A percentile compares a stretch with the other conserved stretches of the same genome.
These are phyloP conservation scores for Chlorencoelia australis DNA, from an alignment of 2,329 filamentous ascomycete species.

Conservation along the genomic window DNA sequence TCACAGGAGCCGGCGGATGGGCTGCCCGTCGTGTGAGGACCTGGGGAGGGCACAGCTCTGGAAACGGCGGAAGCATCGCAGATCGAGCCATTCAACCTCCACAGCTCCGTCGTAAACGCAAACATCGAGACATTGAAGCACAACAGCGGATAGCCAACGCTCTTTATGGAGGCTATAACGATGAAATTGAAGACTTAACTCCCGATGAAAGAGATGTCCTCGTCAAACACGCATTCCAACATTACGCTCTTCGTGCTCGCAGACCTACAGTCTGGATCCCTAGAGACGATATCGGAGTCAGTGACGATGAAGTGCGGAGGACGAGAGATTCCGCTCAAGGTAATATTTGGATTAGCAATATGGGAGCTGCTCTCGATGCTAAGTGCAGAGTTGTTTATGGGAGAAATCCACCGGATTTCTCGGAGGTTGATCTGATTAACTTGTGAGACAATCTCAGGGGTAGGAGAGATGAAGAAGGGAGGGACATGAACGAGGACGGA, in stretches of 20 bases:
- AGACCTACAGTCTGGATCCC: slow-evolving; percentile 92
- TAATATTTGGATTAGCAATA: slow-evolving; percentile 85
- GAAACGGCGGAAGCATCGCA: slow-evolving; percentile 34
- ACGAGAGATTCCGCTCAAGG: slow-evolving; percentile 51
- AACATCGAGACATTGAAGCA: slow-evolving; percentile 55
- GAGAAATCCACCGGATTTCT: slow-evolving; percentile 80
- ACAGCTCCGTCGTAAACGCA: slow-evolving; percentile 29
- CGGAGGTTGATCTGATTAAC: slow-evolving; percentile 76
- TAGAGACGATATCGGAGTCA: slow-evolving; percentile 78
- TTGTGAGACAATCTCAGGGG: slow-evolving; percentile 36
- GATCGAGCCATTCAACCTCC: slow-evolving; percentile 11
- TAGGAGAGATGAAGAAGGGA: not conserved
- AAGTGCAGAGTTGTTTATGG: slow-evolving; percentile 77
- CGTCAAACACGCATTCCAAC: slow-evolving; percentile 81
- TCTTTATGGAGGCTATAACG: slow-evolving; percentile 76
- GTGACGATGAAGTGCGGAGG: slow-evolving; percentile 78
- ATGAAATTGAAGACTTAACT: slow-evolving; percentile 90
- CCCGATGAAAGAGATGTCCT: slow-evolving; percentile 80
- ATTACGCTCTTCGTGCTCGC: slow-evolving; percentile 73
- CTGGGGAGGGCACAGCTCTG: slow-evolving; percentile 37
- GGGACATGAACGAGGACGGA: too few species aligned
- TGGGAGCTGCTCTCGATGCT: slow-evolving; percentile 78
- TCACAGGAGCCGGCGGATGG: slow-evolving; percentile 22
- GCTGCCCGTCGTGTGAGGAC: slow-evolving; percentile 29
- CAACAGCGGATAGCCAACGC: slow-evolving; percentile 66